Evolutionary conservation across 768 basidiomycete species (phyloP).

Genomic region (Amanita brunnescens): DNA sequence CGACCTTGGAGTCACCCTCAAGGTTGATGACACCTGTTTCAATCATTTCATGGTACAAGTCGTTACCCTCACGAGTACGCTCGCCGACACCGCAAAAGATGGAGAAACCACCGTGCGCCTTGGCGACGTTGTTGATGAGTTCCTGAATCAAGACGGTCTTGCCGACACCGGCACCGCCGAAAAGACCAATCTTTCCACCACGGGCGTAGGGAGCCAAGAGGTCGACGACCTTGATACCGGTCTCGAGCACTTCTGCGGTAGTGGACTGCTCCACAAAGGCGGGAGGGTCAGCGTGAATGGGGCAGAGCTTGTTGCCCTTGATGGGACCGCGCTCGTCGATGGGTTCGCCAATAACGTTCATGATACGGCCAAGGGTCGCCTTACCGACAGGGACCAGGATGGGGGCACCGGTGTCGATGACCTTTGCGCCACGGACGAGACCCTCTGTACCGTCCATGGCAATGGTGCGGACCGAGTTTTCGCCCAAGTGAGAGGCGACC

Average conservation of each 20-base stretch:
- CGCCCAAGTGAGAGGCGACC: slow-evolving; percentile 96
- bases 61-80: slow-evolving; percentile 99
- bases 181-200: slow-evolving; percentile 99
- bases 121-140: slow-evolving; percentile 99
- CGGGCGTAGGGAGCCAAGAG: slow-evolving; percentile 98
- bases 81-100: slow-evolving; percentile 99
- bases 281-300: slow-evolving; percentile 97
- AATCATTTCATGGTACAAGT: slow-evolving; percentile 99
- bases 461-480: slow-evolving; percentile 99
- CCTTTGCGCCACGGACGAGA: slow-evolving; percentile 98
- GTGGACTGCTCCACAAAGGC: slow-evolving; percentile 98
- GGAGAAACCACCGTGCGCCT: slow-evolving; percentile 99
- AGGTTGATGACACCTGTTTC: slow-evolving; percentile 99
- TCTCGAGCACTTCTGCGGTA: slow-evolving; percentile 97
- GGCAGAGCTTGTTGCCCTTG: slow-evolving; percentile 83
- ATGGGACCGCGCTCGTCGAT: slow-evolving; percentile 99
- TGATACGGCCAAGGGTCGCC: slow-evolving; percentile 95
- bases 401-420: slow-evolving; percentile 93
- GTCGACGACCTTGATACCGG: slow-evolving; percentile 99
- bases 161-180: slow-evolving; percentile 99
- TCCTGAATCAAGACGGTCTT: slow-evolving; percentile 99
- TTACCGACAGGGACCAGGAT: slow-evolving; percentile 95
- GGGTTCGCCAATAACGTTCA: slow-evolving; percentile 99
- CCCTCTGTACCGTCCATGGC: slow-evolving; percentile 99
- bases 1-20: slow-evolving; percentile 99